Percentiles rank a stretch among this genome's conserved stretches.
phyloP scores from a whole-genome alignment of 208 protist genomes.

The Kentomonas sorsogonicus region DNA sequence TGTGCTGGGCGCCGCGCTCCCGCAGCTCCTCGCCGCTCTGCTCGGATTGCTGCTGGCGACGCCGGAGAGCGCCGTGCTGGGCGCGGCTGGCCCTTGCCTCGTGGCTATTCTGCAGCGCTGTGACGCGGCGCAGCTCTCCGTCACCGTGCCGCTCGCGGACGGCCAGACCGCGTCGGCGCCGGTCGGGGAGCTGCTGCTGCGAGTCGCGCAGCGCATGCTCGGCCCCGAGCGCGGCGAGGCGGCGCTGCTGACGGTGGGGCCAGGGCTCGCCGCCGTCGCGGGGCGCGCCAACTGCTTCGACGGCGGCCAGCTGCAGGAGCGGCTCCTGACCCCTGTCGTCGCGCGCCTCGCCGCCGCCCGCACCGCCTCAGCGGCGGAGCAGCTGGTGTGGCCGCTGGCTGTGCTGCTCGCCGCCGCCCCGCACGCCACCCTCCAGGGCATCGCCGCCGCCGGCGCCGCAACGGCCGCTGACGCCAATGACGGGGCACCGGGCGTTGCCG shows the following conservation, averaged over 20 bases:
- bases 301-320: conserved; percentile 21
- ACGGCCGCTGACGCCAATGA: neutral
- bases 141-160: no score
- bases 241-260: conserved; percentile 41
- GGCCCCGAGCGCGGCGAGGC: conserved; percentile 21
- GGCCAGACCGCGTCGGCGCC: conserved; percentile 10
- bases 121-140: conserved; percentile 25
- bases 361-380: conserved; percentile 39
- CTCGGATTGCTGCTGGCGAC: conserved; percentile 44
- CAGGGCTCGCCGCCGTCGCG: conserved; percentile 36
- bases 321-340: conserved; percentile 29
- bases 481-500: neutral
- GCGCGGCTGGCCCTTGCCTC: conserved; percentile 37
- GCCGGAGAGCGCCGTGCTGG: conserved; percentile 50
- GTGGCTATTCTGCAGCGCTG: conserved; percentile 40
- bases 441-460: neutral
- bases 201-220: conserved; percentile 34
- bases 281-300: conserved; percentile 26
- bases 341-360: conserved; percentile 29
- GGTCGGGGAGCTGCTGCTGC: conserved; percentile 4
- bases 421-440: conserved; percentile 15
- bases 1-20: conserved; percentile 17
- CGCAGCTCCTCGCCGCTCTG: conserved; percentile 24
- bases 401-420: conserved; percentile 37
- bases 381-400: conserved; percentile 51